phyloP scores from a whole-genome alignment of 139 green algal species.

The Coelastrella sp. region DNA sequence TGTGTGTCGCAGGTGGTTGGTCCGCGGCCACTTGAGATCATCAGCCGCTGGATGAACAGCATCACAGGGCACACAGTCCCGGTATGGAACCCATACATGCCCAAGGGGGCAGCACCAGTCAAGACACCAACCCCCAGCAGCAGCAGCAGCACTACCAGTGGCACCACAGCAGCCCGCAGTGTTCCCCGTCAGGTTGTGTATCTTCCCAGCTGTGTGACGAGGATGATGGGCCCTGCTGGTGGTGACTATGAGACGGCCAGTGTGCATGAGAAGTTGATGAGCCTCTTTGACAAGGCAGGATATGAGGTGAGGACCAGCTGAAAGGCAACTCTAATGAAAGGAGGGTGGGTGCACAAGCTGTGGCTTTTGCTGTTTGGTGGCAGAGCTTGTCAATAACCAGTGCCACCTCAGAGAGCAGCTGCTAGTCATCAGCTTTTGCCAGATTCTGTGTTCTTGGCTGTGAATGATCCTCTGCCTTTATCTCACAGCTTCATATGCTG shows the following conservation, averaged over 20 bases:
- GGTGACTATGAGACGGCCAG: slow-evolving; percentile 75
- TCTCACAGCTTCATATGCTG: neutral
- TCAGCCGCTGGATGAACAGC: slow-evolving; percentile 82
- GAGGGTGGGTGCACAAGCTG: too few relatives aligned
- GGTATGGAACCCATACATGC: slow-evolving; percentile 97
- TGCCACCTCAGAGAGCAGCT: too few relatives aligned
- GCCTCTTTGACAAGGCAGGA: slow-evolving; percentile 87
- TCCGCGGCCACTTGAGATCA: slow-evolving; percentile 73
- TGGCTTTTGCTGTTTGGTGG: too few relatives aligned
- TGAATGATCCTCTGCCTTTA: too few relatives aligned
- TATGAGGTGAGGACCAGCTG: slow-evolving; percentile 40
- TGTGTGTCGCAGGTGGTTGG: slow-evolving; percentile 70
- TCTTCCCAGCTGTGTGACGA: slow-evolving; percentile 91
- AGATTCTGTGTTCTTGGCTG: too few relatives aligned
- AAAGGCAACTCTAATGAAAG: too few relatives aligned
- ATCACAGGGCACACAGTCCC: slow-evolving; percentile 82
- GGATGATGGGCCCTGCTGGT: slow-evolving; percentile 93
- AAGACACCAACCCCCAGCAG: slow-evolving; percentile 31
- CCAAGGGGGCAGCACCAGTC: slow-evolving; percentile 77
- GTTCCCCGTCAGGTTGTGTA: slow-evolving; percentile 91
- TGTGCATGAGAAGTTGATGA: slow-evolving; percentile 95
- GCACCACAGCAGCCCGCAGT: slow-evolving; percentile 1
- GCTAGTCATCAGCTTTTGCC: too few relatives aligned
- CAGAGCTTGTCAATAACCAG: too few relatives aligned
- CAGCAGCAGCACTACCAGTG: neutral